A percentile compares a stretch with the other conserved stretches of the same genome.
phyloP scores from a whole-genome alignment of 2,329 filamentous ascomycete species.

The Xylariaceae sp. region DNA sequence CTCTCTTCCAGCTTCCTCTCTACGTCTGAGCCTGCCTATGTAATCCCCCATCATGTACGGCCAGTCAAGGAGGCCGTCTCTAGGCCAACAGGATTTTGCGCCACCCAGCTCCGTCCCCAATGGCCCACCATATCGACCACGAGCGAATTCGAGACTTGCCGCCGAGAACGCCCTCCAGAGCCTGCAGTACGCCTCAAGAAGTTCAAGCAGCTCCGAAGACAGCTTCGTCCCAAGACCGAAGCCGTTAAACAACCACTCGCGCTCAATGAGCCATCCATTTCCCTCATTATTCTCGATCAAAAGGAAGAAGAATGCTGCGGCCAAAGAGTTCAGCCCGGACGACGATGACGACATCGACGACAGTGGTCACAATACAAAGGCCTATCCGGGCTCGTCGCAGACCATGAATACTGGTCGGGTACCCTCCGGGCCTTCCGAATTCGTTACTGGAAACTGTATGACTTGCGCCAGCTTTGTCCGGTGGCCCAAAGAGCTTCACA shows the following conservation, averaged over 20 bases:
- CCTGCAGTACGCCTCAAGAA: conserved; percentile 26
- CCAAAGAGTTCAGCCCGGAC: conserved; percentile 30
- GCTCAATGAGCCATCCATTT: conserved; percentile 77
- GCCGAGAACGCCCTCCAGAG: conserved; percentile 19
- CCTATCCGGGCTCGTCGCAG: conserved; percentile 28
- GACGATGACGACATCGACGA: conserved; percentile 40
- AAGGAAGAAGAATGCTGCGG: conserved; percentile 48
- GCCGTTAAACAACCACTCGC: conserved; percentile 40
- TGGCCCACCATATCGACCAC: conserved; percentile 21
- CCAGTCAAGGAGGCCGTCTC: conserved; percentile 25
- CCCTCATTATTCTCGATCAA: conserved; percentile 61
- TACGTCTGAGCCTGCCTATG: conserved; percentile 13
- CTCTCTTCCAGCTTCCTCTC: conserved; percentile 11
- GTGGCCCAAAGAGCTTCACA: conserved; percentile 67
- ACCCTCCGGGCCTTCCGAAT: conserved; percentile 39
- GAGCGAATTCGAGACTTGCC: conserved; percentile 26
- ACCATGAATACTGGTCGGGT: conserved; percentile 29
- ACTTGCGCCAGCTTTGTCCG: conserved; percentile 76
- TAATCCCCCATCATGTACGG: conserved; percentile 20
- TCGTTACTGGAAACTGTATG: conserved; percentile 71
- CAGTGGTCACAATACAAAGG: conserved; percentile 32
- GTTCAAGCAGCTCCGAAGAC: conserved; percentile 41
- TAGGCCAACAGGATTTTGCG: conserved; percentile 27
- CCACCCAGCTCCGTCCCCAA: conserved; percentile 21
- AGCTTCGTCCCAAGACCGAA: conserved; percentile 25